Evolutionary conservation across 2,329 filamentous ascomycete genomes (phyloP), one percentile per base, ranked within the genome.

Genomic region (Phaeosphaeria sp.): DNA sequence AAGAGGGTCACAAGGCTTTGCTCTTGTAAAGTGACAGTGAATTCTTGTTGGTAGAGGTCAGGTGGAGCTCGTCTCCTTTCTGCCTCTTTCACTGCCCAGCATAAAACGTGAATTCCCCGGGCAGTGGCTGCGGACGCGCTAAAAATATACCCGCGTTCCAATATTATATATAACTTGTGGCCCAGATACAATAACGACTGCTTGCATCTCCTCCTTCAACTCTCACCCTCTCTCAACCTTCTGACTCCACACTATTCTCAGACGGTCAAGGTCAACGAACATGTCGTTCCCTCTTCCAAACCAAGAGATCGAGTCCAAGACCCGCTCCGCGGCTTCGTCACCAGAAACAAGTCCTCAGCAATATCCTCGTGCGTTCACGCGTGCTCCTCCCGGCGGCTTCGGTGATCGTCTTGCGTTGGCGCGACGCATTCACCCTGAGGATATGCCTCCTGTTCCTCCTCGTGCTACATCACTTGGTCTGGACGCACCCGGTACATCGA

Each of bases 381-480:
- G 52, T 9, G 33, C 20, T 36, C 21, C 43, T 4, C 22, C 53
- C 9, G 17, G 20, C 5, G 52, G 17, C 10, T 56, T 60, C 36
- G 57, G 62, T 3, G 20, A 49, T 46, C 56, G 55, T 18, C 50
- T 62, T 7, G 55, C 57, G 5, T 36, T 53, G 17, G 62, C 57
- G 6, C 62, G 59, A 21, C 53, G 55, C 17, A 33, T 55, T 17
- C 42, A 25, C 17, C 59, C 55, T 18, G 27, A 46, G 6, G 41
- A 55, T n/a, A 54, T 44, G 6, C 44, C 48, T 22, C 50, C 27
- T 54, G 6, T 39, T 18, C 52, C 36, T 20, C 15, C 42, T 36
- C 47, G 41, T 20, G 3, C 7, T 43, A n/a, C 17, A 43, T 2
- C 6, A 3, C 41, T 11, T 7, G 30, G 6, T 3, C 30, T 11